Conservation (phyloP, 352 stramenopile genomes). For the Elongisporangium prolatum region DNA sequence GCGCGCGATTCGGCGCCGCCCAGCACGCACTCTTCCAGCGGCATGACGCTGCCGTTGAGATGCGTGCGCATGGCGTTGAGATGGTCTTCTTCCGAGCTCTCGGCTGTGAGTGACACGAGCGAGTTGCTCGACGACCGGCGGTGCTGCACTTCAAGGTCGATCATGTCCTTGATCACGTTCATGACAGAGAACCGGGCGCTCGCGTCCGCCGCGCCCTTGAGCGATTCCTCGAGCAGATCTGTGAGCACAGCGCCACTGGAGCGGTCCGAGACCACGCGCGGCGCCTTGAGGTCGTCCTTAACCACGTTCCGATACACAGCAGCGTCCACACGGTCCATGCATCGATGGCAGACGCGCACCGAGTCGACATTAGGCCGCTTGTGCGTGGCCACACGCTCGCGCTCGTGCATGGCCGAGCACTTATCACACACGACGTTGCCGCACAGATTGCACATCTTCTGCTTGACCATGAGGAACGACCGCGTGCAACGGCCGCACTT, state of each 20-base stretch:
- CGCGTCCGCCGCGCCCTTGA: conserved; percentile 12
- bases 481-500: conserved; percentile 27
- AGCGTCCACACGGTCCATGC: conserved; percentile 39
- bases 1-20: conserved; percentile 38
- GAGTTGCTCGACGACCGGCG: not conserved
- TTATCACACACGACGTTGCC: conserved; percentile 24
- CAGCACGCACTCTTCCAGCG: conserved; percentile 38
- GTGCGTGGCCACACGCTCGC: conserved; percentile 13
- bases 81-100: conserved; percentile 21
- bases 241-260: conserved; percentile 13
- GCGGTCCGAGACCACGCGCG: conserved; percentile 8
- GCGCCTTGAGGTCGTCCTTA: conserved; percentile 2
- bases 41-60: conserved; percentile 3
- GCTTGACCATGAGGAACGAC: conserved; percentile 20
- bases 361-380: conserved; percentile 11
- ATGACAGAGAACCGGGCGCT: conserved; percentile 27
- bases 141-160: not conserved
- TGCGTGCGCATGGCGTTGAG: not conserved
- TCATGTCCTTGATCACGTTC: conserved; percentile 36
- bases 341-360: conserved; percentile 37
- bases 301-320: conserved; percentile 9
- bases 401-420: conserved; percentile 21
- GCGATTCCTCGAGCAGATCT: conserved; percentile 17
- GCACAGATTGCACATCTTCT: conserved; percentile 25
- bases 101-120: conserved; percentile 5